These are phyloP conservation scores for Citrus australasica DNA, from an alignment of 345 rosid genomes.

Conservation along the genomic window DNA sequence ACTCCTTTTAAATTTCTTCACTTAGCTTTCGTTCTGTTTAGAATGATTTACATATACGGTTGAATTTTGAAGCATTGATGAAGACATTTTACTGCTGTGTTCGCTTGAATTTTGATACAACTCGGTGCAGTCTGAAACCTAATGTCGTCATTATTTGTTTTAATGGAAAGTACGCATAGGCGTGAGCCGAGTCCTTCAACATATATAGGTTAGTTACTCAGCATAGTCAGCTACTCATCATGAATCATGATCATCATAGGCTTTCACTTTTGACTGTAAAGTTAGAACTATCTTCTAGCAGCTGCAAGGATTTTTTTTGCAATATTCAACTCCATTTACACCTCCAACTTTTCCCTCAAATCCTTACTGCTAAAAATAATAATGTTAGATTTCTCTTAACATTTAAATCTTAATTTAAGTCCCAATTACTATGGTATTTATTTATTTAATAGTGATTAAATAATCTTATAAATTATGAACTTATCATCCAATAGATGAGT, in stretches of 20 bases:
- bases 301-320: background rate
- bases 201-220: conserved; percentile 1
- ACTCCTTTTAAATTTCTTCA: background rate
- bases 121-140: conserved; percentile 12
- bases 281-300: background rate
- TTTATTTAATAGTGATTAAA: no score
- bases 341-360: background rate
- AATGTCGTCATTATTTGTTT: background rate
- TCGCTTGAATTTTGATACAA: background rate
- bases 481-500: no score
- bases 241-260: background rate
- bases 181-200: conserved; percentile 1
- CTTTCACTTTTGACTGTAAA: background rate
- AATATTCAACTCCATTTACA: background rate
- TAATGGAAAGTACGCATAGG: background rate
- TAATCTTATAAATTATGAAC: no score
- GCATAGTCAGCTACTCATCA: conserved; percentile 12
- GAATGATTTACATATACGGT: background rate
- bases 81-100: no score
- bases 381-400: no score
- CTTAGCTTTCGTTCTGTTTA: background rate
- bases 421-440: no score
- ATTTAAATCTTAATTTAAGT: no score
- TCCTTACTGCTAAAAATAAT: background rate
- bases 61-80: background rate